Conservation (phyloP, 805 yeast genomes). For the Metschnikowia arizonensis region DNA sequence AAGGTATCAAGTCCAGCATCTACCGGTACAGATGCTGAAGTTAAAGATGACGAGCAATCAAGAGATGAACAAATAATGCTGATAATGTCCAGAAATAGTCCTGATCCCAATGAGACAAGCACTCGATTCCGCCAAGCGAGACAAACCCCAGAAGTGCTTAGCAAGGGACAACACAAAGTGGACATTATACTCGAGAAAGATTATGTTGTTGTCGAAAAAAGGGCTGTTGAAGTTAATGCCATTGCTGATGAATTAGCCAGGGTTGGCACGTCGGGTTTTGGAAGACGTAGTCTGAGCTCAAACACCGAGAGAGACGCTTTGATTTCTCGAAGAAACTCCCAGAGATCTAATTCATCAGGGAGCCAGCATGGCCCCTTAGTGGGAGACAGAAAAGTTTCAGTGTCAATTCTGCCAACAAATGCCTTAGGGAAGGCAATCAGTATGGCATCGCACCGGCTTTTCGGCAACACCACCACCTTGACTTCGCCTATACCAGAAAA, state of each 20-base stretch:
- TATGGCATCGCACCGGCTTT: conserved; percentile 80
- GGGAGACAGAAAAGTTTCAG: conserved; percentile 60
- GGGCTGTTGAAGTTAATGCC: conserved; percentile 92
- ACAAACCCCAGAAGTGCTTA: conserved; percentile 9
- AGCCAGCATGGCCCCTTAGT: conserved; percentile 59
- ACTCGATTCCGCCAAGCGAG: conserved; percentile 24
- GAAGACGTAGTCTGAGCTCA: conserved; percentile 33
- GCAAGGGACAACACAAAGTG: conserved; percentile 22
- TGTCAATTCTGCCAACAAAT: conserved; percentile 75
- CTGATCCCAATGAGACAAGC: conserved; percentile 33
- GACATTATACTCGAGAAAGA: conserved; percentile 69
- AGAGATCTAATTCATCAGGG: conserved; percentile 46
- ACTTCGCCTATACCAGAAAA: conserved; percentile 13
- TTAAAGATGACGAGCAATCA: conserved; percentile 6
- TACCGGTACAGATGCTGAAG: not conserved
- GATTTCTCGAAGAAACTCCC: conserved; percentile 30
- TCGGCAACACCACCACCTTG: conserved; percentile 44
- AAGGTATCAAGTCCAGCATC: not conserved
- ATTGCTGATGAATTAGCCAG: conserved; percentile 86
- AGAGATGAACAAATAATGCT: conserved; percentile 45
- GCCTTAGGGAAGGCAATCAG: conserved; percentile 86
- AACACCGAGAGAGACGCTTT: conserved; percentile 20
- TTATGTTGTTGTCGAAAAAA: conserved; percentile 91
- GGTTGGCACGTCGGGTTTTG: conserved; percentile 52
- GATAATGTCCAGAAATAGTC: conserved; percentile 41